Evolutionary conservation across 108 stramenopile genomes (phyloP), one percentile per base, ranked within the genome.

Genomic region (Skeletonema menzelii): DNA sequence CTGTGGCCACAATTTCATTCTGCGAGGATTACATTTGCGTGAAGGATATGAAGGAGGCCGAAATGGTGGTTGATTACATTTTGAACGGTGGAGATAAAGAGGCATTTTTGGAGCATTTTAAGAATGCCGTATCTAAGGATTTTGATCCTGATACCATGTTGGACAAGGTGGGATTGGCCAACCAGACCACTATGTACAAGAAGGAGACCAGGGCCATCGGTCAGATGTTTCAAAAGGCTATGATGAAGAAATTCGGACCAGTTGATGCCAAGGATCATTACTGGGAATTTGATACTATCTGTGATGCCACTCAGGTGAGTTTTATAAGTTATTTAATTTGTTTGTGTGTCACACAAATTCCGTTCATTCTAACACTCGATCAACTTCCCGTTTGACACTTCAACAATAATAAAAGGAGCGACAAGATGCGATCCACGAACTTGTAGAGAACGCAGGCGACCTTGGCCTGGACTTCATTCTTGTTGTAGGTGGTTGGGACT

Each of bases 131-230:
- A 38, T 92, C 89, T 42, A 67, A 92, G 78, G 95, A 93, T 59
- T 98, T 98, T 72, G 97, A 98, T 84, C 97, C 97, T 20, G 96
- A 98, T 89, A 92, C 80, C 38, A 90, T 93, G 87, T 86, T 98
- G 42, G 42, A 76, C 14, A 98, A 97, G 84, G 83, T 98, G 49
- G 97, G 97, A 20, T 71, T 98, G 57, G 97, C 97, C 37, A 98
- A 98, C 84, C 97, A 98, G 84, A 98, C 97, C 20, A 98, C 97
- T 57, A 98, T 98, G 97, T 98, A 98, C 85, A 98, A 98, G 90
- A 93, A 96, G 72, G 97, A 98, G 80, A 98, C 97, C 12, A 85
- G 94, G 55, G 96, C 91, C 13, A 97, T 98, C 67, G 97, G 97
- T 8, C 89, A 95, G 72, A 67, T 97, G 38, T 84, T 97, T 59